Percentiles rank a stretch among this genome's conserved stretches.
Evolutionary conservation across 169 alveolate genomes (phyloP).

Genomic region (Cryptosporidium sp.): DNA sequence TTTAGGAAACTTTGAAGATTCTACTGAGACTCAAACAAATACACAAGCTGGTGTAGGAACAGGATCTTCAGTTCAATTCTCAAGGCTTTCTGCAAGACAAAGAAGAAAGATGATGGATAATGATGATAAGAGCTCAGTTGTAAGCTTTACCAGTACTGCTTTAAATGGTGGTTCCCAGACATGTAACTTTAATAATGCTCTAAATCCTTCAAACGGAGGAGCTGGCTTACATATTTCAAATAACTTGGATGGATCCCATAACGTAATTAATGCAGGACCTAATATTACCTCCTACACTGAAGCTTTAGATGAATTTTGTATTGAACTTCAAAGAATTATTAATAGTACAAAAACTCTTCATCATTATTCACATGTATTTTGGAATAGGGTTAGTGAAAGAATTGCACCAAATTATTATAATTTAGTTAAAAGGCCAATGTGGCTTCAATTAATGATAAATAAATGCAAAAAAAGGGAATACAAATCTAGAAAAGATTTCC

Average conservation of each 20-base stretch:
- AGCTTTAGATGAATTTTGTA: conserved; percentile 80
- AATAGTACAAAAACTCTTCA: conserved; percentile 74
- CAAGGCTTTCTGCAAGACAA: conserved; percentile 72
- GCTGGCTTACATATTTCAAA: neutral
- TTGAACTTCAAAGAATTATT: conserved; percentile 78
- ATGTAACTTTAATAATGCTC: neutral
- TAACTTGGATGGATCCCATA: conserved; percentile 2
- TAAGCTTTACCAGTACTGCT: conserved; percentile 26
- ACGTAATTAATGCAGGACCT: conserved; percentile 10
- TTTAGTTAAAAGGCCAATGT: conserved; percentile 86
- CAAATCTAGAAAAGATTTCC: conserved; percentile 79
- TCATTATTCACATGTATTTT: conserved; percentile 82
- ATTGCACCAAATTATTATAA: conserved; percentile 87
- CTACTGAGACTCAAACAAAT: neutral
- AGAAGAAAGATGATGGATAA: conserved; percentile 70
- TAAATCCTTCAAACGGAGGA: neutral
- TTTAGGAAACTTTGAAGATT: neutral
- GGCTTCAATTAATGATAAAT: conserved; percentile 82
- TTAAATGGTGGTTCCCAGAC: conserved; percentile 18
- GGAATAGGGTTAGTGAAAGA: conserved; percentile 84
- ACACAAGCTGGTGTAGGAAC: neutral
- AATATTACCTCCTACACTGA: conserved; percentile 60
- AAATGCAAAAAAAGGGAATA: conserved; percentile 85
- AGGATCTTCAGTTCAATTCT: conserved; percentile 30
- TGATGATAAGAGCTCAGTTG: conserved; percentile 57